phyloP scores from a whole-genome alignment of 176 grass and related monocot genomes.

The Otatea glauca region DNA sequence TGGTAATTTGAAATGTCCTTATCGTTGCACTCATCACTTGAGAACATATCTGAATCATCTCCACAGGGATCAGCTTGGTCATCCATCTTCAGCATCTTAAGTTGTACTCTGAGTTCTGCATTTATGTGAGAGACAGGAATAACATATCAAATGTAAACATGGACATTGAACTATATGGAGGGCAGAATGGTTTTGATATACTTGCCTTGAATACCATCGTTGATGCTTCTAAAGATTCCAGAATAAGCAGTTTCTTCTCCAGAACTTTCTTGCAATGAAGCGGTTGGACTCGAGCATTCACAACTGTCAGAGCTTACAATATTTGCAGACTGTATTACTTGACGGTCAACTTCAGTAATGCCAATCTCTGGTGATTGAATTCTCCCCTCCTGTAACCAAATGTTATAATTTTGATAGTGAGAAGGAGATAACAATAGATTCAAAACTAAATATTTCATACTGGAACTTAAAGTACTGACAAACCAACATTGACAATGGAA shows the following conservation, averaged over 20 bases:
- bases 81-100: conserved; percentile 71
- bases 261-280: conserved; percentile 48
- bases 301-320: conserved; percentile 32
- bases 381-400: conserved; percentile 48
- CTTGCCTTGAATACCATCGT: conserved; percentile 67
- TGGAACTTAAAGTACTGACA: not conserved
- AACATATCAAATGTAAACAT: not conserved
- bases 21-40: conserved; percentile 31
- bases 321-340: conserved; percentile 16
- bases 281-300: conserved; percentile 53
- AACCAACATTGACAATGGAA: conserved; percentile 15
- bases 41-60: conserved; percentile 36
- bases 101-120: conserved; percentile 64
- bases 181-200: conserved; percentile 29
- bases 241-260: conserved; percentile 56
- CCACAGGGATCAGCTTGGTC: conserved; percentile 30
- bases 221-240: conserved; percentile 65
- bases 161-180: conserved; percentile 10
- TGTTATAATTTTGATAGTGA: conserved; percentile 19
- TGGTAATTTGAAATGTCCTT: conserved; percentile 12
- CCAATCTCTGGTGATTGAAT: conserved; percentile 24
- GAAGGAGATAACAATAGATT: not conserved
- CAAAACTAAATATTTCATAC: not conserved
- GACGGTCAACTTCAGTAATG: conserved; percentile 11
- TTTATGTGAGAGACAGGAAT: conserved; percentile 3